Percentiles rank a stretch among this genome's conserved stretches.
Evolutionary conservation across 1,284 basidiomycete genomes (phyloP).

Genomic region (Ganoderma sinense): DNA sequence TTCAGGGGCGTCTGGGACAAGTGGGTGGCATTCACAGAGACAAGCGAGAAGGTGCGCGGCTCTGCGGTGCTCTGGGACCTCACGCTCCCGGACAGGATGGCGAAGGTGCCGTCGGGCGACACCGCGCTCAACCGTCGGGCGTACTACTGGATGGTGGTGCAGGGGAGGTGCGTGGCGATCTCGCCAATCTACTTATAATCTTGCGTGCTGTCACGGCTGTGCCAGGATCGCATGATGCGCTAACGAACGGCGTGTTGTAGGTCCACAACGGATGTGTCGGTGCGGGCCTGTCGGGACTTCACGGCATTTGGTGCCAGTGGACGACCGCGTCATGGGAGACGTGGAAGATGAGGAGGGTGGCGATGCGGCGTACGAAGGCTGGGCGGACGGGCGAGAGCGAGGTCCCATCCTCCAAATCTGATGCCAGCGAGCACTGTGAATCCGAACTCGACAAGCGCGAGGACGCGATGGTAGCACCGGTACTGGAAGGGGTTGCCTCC

Average conservation of each 20-base stretch:
- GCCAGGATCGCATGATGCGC: background rate
- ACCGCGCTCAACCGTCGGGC: conserved; percentile 32
- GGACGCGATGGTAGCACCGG: background rate
- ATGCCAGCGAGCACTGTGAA: background rate
- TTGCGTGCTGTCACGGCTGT: background rate
- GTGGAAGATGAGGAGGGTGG: background rate
- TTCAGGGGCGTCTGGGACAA: conserved; percentile 29
- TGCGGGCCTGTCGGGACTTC: conserved; percentile 10
- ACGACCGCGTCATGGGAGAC: conserved; percentile 33
- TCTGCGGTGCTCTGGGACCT: conserved; percentile 35
- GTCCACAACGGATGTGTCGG: conserved; percentile 25
- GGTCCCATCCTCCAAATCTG: background rate
- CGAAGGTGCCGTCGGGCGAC: conserved; percentile 19
- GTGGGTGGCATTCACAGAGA: conserved; percentile 36
- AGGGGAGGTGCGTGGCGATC: conserved; percentile 28
- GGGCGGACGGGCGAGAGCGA: conserved; percentile 45
- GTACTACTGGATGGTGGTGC: conserved; percentile 34
- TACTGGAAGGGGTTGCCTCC: conserved; percentile 23
- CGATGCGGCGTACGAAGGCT: conserved; percentile 51
- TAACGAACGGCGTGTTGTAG: background rate
- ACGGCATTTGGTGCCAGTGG: too few species aligned
- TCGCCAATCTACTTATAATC: too few species aligned
- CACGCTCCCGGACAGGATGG: conserved; percentile 26
- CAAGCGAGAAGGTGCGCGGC: conserved; percentile 29
- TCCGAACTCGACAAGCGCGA: background rate